Evolutionary conservation across 2,329 filamentous ascomycete species (phyloP).

Genomic region (Cladophialophora exuberans): DNA sequence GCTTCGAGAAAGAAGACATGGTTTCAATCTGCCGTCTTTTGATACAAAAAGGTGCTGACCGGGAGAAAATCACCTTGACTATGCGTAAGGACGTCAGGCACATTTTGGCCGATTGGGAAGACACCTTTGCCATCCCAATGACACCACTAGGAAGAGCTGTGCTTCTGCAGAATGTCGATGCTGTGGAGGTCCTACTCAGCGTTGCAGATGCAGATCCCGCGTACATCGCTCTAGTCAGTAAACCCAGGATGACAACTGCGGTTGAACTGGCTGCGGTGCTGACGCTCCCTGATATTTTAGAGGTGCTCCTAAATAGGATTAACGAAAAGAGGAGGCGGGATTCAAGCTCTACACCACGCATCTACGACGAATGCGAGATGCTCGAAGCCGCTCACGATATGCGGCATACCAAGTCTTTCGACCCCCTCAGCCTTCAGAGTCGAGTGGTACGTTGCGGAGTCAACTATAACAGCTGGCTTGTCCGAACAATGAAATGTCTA

Average conservation of each 20-base stretch:
- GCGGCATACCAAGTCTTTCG: not conserved
- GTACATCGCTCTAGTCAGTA: not conserved
- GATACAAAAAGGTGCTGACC: not conserved
- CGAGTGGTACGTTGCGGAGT: constrained; percentile 10
- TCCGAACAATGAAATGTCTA: not conserved
- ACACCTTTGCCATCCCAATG: constrained; percentile 7
- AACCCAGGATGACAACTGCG: not conserved
- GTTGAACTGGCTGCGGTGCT: constrained; percentile 10
- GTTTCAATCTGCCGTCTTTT: not conserved
- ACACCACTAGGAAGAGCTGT: constrained; percentile 12
- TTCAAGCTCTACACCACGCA: not conserved
- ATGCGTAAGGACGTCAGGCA: constrained; percentile 10
- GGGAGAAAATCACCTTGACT: not conserved
- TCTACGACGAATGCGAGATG: constrained; percentile 11
- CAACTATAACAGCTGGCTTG: constrained; percentile 4
- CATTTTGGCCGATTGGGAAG: constrained; percentile 11
- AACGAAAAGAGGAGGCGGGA: not conserved
- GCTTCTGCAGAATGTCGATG: constrained; percentile 11
- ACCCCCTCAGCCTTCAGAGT: constrained; percentile 9
- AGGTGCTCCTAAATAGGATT: not conserved
- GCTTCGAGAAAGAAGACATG: constrained; percentile 2
- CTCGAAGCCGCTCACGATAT: constrained; percentile 9
- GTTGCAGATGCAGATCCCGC: not conserved
- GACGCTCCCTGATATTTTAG: constrained; percentile 1
- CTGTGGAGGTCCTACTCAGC: constrained; percentile 12